phyloP scores from a whole-genome alignment of 805 yeast species.

The Candida ponderosae region DNA sequence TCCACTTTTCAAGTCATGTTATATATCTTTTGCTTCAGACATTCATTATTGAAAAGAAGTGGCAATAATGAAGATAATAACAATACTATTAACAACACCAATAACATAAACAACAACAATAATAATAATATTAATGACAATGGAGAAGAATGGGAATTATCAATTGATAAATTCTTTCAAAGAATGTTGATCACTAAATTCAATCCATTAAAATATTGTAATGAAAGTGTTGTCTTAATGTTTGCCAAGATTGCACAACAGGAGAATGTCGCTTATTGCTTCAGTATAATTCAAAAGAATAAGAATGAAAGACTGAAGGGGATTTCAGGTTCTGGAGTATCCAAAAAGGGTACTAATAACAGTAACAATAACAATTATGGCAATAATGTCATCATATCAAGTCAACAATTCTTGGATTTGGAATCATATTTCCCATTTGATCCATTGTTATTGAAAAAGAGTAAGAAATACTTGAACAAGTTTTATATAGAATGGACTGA shows the following conservation, averaged over 20 bases:
- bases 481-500: conserved; percentile 80
- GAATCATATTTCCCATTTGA: conserved; percentile 97
- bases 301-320: conserved; percentile 42
- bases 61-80: conserved; percentile 17
- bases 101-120: not conserved
- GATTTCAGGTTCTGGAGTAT: conserved; percentile 23
- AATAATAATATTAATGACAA: too few species aligned
- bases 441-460: conserved; percentile 67
- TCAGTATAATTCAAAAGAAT: conserved; percentile 85
- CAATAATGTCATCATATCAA: conserved; percentile 31
- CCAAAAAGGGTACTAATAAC: conserved; percentile 20
- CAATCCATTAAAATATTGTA: conserved; percentile 89
- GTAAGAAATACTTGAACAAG: conserved; percentile 45
- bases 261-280: conserved; percentile 87
- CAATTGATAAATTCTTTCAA: conserved; percentile 79
- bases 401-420: conserved; percentile 78
- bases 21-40: conserved; percentile 88
- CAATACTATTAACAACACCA: conserved; percentile 9
- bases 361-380: conserved; percentile 11
- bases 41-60: conserved; percentile 42
- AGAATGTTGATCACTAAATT: conserved; percentile 79
- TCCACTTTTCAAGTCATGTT: conserved; percentile 86
- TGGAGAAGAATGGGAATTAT: conserved; percentile 60
- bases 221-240: conserved; percentile 86
- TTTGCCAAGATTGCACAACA: conserved; percentile 90